A percentile compares a stretch with the other conserved stretches of the same genome.
Conservation (phyloP, 805 yeast species). For the Wickerhamiella sergipiensis region DNA sequence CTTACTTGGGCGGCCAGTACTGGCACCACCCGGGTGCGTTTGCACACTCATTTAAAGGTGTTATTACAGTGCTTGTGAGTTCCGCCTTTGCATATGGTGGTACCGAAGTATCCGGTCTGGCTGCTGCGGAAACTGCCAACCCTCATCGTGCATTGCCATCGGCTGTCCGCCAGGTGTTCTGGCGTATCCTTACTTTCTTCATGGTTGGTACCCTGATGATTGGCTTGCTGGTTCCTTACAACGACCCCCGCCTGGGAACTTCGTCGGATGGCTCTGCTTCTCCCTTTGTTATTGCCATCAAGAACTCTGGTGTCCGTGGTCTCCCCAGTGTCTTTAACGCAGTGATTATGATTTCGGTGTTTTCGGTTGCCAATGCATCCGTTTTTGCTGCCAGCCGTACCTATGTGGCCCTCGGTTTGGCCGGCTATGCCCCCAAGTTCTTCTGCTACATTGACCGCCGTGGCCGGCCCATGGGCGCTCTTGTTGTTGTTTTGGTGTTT, state of each 20-base stretch:
- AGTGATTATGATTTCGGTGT: conserved; percentile 57
- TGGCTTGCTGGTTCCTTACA: conserved; percentile 54
- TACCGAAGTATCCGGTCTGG: conserved; percentile 52
- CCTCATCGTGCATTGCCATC: conserved; percentile 57
- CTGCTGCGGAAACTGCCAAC: conserved; percentile 58
- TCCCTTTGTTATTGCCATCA: conserved; percentile 73
- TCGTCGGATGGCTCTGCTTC: conserved; percentile 44
- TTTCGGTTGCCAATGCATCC: conserved; percentile 63
- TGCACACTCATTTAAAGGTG: conserved; percentile 29
- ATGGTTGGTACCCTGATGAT: conserved; percentile 44
- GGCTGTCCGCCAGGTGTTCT: conserved; percentile 54
- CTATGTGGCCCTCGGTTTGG: conserved; percentile 46
- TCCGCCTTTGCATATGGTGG: conserved; percentile 57
- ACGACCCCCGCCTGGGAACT: conserved; percentile 39
- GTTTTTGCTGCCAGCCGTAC: conserved; percentile 57
- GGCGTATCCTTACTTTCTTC: conserved; percentile 52
- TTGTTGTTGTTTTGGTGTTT: conserved; percentile 31
- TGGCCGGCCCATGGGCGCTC: conserved; percentile 72
- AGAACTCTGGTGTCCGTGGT: conserved; percentile 47
- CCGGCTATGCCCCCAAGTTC: conserved; percentile 43
- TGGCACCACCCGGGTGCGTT: conserved; percentile 62
- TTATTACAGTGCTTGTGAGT: conserved; percentile 40
- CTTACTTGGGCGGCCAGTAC: conserved; percentile 56
- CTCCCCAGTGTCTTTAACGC: conserved; percentile 66
- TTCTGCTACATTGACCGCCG: conserved; percentile 54